phyloP scores from a whole-genome alignment of 495 filamentous ascomycete genomes.

The Penicillium malachiteum region DNA sequence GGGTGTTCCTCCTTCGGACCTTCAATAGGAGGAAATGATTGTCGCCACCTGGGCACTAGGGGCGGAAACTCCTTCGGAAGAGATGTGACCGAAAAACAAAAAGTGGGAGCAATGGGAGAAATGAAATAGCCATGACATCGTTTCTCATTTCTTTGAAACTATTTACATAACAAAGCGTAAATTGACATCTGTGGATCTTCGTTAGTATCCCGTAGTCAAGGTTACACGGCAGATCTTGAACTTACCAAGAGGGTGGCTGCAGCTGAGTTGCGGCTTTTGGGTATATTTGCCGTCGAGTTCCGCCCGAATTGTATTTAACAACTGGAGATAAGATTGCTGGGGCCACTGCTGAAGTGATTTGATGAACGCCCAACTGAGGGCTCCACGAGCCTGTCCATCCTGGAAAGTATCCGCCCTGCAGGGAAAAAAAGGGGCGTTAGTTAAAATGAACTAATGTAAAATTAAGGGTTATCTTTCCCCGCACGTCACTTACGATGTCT shows the following conservation, averaged over 20 bases:
- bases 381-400: slow-evolving; percentile 83
- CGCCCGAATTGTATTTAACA: slow-evolving; percentile 90
- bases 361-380: slow-evolving; percentile 97
- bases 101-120: neutral
- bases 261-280: slow-evolving; percentile 96
- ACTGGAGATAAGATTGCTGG: slow-evolving; percentile 92
- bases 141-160: slow-evolving; percentile 7
- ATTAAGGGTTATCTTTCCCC: neutral
- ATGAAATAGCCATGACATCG: slow-evolving; percentile 2
- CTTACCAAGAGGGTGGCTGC: slow-evolving; percentile 92
- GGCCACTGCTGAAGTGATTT: slow-evolving; percentile 88
- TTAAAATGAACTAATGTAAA: neutral
- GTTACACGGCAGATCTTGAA: slow-evolving; percentile 17
- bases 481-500: slow-evolving; percentile 58
- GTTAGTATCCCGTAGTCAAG: slow-evolving; percentile 17
- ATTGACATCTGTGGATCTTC: slow-evolving; percentile 33
- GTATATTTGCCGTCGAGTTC: slow-evolving; percentile 88
- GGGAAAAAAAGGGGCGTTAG: slow-evolving; percentile 4
- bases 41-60: neutral
- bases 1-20: neutral
- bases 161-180: slow-evolving; percentile 44
- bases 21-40: neutral
- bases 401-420: slow-evolving; percentile 46
- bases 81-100: neutral
- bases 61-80: neutral